Percentiles rank a stretch among this genome's conserved stretches.
phyloP scores from a whole-genome alignment of 768 basidiomycete genomes.

The Phanerodontia chrysosporium region DNA sequence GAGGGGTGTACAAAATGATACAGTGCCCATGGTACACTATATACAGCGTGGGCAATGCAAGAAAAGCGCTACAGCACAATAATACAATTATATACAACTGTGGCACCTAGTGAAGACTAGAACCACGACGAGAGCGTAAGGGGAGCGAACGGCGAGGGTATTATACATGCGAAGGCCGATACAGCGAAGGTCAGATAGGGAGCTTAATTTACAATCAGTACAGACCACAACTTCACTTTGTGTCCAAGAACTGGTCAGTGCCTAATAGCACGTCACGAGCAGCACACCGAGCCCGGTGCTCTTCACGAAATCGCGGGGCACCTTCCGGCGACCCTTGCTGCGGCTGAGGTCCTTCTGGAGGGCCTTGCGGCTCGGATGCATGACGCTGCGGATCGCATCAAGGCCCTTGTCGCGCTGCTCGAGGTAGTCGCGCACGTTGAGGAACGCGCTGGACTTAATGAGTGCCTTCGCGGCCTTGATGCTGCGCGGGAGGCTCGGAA shows the following conservation, averaged over 20 bases:
- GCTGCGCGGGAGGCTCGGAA: slow-evolving; percentile 48
- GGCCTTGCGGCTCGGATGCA: slow-evolving; percentile 59
- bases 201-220: not conserved
- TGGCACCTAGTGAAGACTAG: not conserved
- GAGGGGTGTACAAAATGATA: not conserved
- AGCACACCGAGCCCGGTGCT: slow-evolving; percentile 53
- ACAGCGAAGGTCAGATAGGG: not conserved
- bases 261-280: slow-evolving; percentile 39
- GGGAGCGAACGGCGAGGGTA: not conserved
- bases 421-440: slow-evolving; percentile 74
- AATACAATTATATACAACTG: not conserved
- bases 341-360: slow-evolving; percentile 52
- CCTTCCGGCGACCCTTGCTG: slow-evolving; percentile 33
- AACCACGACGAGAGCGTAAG: not conserved
- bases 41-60: not conserved
- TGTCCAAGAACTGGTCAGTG: not conserved
- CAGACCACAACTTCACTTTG: not conserved
- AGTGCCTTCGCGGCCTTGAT: slow-evolving; percentile 65
- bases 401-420: slow-evolving; percentile 60
- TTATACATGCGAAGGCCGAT: not conserved
- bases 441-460: slow-evolving; percentile 60
- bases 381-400: slow-evolving; percentile 51
- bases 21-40: not conserved
- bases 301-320: slow-evolving; percentile 58
- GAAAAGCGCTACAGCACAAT: not conserved